Evolutionary conservation across 805 yeast species (phyloP).

Genomic region (Blastobotrys chiropterorum): DNA sequence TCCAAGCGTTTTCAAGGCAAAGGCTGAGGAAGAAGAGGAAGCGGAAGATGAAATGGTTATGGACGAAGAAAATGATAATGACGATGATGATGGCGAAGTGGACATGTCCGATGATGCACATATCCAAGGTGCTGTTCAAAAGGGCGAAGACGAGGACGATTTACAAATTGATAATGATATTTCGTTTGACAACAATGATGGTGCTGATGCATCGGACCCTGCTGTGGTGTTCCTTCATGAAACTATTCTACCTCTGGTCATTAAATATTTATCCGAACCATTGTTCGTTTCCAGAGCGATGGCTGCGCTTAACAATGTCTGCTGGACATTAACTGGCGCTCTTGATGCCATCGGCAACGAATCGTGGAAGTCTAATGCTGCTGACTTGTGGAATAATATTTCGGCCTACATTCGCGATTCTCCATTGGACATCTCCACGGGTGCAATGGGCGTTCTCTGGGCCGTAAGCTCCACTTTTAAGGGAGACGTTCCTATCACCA

Average conservation of each 20-base stretch:
- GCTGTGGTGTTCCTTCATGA: slow-evolving; percentile 10
- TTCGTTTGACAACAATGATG: slow-evolving; percentile 6
- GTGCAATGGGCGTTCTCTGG: slow-evolving; percentile 40
- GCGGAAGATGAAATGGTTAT: slow-evolving; percentile 12
- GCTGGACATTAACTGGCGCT: slow-evolving; percentile 47
- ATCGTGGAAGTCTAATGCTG: slow-evolving; percentile 34
- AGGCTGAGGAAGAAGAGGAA: slow-evolving; percentile 9
- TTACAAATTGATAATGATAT: slow-evolving; percentile 4
- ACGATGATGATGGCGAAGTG: slow-evolving; percentile 19
- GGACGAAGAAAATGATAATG: slow-evolving; percentile 15
- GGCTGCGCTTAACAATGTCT: slow-evolving; percentile 63
- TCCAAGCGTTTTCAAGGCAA: slow-evolving; percentile 6
- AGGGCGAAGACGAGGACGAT: slow-evolving; percentile 14
- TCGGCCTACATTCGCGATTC: slow-evolving; percentile 14
- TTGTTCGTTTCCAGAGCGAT: slow-evolving; percentile 51
- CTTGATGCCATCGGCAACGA: slow-evolving; percentile 28
- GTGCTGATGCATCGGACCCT: slow-evolving; percentile 8
- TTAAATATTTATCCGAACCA: slow-evolving; percentile 25
- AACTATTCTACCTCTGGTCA: slow-evolving; percentile 10
- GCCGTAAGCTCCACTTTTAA: slow-evolving; percentile 34
- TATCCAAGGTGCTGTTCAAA: slow-evolving; percentile 1
- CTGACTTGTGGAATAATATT: slow-evolving; percentile 23
- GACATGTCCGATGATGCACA: slow-evolving; percentile 3
- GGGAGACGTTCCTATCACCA: slow-evolving; percentile 17
- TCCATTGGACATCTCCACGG: slow-evolving; percentile 26